Percentiles rank a stretch among this genome's conserved stretches.
phyloP scores from a whole-genome alignment of 2,329 filamentous ascomycete species.

The Alternaria rosae region DNA sequence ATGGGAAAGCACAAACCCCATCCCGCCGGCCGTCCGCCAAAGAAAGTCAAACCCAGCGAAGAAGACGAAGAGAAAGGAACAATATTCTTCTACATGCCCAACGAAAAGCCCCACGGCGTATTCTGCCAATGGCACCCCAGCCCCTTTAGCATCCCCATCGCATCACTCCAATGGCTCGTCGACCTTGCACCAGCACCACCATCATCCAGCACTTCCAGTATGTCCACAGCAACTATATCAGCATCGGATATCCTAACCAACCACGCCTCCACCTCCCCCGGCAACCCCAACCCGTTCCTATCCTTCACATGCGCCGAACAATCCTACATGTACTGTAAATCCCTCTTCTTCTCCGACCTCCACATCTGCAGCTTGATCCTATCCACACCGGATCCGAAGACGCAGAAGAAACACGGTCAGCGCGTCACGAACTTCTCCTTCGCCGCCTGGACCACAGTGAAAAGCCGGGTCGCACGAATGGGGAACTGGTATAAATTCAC shows the following conservation, averaged over 20 bases:
- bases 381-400: neutral
- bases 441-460: neutral
- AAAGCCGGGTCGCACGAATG: neutral
- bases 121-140: constrained; percentile 64
- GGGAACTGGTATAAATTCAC: neutral
- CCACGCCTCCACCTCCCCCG: neutral
- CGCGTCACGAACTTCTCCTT: neutral
- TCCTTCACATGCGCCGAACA: constrained; percentile 26
- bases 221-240: neutral
- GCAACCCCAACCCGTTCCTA: neutral
- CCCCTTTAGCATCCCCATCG: constrained; percentile 52
- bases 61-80: neutral
- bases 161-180: constrained; percentile 14
- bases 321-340: constrained; percentile 27
- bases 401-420: neutral
- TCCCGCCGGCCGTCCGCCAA: neutral
- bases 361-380: constrained; percentile 34
- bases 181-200: neutral
- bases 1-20: neutral
- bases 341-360: constrained; percentile 25
- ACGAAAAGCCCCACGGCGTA: constrained; percentile 54
- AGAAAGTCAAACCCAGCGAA: neutral
- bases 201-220: neutral
- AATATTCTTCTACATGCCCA: constrained; percentile 33
- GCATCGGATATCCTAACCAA: neutral